Evolutionary conservation across 345 rosid genomes (phyloP).

Genomic region (Melaleuca quinquenervia): DNA sequence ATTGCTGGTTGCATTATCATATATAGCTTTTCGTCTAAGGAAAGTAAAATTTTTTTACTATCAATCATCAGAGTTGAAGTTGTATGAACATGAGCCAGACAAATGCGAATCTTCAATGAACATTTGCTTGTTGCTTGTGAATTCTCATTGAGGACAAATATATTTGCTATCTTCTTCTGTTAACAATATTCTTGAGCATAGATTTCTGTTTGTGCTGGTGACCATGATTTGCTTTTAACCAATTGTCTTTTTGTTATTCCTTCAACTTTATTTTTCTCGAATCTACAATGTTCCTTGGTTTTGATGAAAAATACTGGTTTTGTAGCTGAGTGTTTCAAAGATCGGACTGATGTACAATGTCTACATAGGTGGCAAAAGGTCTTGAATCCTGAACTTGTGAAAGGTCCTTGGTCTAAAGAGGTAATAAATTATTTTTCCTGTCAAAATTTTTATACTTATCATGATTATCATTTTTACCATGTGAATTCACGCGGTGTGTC

Average conservation of each 20-base stretch:
- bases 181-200: not conserved
- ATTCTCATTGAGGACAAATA: not conserved
- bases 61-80: not conserved
- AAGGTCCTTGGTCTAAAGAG: slow-evolving; percentile 99
- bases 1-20: not conserved
- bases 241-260: not conserved
- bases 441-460: not conserved
- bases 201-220: not conserved
- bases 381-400: slow-evolving; percentile 94
- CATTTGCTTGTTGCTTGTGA: not conserved
- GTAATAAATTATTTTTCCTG: slow-evolving; percentile 24
- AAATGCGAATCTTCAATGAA: not conserved
- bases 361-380: slow-evolving; percentile 99
- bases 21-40: not conserved
- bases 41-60: not conserved
- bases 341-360: slow-evolving; percentile 98
- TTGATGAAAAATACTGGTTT: slow-evolving; percentile 17
- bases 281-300: not conserved
- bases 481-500: not conserved
- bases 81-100: not conserved
- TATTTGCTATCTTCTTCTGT: not conserved
- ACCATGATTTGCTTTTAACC: not conserved
- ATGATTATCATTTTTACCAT: not conserved
- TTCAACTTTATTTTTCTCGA: not conserved
- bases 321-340: slow-evolving; percentile 98